Base-by-base conservation (phyloP, 768 basidiomycete genomes). In the Trametopsis cervina region DNA sequence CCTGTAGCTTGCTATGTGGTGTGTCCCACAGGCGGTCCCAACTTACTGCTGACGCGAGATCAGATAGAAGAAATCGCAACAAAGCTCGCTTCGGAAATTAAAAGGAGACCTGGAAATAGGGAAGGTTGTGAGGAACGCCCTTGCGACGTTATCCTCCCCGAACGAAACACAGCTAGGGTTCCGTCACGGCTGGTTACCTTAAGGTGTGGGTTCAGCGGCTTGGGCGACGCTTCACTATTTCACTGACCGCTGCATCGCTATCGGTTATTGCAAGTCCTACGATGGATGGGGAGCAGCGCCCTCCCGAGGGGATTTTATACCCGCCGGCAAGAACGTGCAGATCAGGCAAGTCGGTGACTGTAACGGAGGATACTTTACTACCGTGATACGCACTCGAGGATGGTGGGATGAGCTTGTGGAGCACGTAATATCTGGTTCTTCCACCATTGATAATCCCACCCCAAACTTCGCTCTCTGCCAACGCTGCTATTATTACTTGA, bases 1-100 rank as follows among this genome's bases (percentile, higher is more conserved):
- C n/a, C n/a, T n/a, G n/a, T n/a, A n/a, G 44, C 44, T 35, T 45
- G 17, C 44, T 45, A 6, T 45, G 44, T 35, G 44, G 44, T 4
- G 44, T 37, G n/a, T 35, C 25, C 12, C 18, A n/a, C 21, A 6
- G 21, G 15, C 29, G 44, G 6, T n/a, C 29, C 7, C 43, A 29
- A 11, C 21, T 21, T 4, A 36, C 29, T 10, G 18, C 44, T 27
- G 6, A n/a, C 27, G 17, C 18, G 15, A 4, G 18, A 6, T 15
- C 6, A 45, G 9, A 17, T 21, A 6, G 44, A 5, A 13, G 20
- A 10, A 35, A 15, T 4, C 7, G 44, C 44, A 4, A n/a, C 18
- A 23, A 13, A 20, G 3, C 22, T 45, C 7, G 44, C 44, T 12
- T 4, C 4, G 18, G 44, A 45, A 4, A 45, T 45, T 6, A 4